Evolutionary conservation across 805 yeast genomes (phyloP).

Genomic region (Wickerhamiella azyma): DNA sequence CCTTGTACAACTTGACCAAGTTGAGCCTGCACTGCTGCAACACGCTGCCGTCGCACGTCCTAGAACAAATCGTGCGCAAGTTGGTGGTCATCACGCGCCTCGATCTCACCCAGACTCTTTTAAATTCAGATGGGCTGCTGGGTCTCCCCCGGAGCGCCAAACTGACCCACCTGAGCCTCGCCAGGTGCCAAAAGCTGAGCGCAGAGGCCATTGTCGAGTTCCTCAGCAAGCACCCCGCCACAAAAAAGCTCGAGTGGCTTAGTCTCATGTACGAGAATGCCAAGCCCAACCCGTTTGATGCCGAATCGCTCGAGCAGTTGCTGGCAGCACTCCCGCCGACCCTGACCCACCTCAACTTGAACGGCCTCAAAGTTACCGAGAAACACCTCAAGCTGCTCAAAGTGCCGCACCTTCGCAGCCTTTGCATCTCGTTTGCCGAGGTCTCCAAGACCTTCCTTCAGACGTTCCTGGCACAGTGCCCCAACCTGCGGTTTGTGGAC

Average conservation of each 20-base stretch:
- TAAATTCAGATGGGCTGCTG: slow-evolving; percentile 47
- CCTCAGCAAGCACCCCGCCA: slow-evolving; percentile 57
- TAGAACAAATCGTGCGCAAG: slow-evolving; percentile 44
- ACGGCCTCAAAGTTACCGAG: slow-evolving; percentile 47
- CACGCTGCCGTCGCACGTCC: slow-evolving; percentile 46
- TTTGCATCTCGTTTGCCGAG: slow-evolving; percentile 24
- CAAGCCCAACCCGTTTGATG: slow-evolving; percentile 41
- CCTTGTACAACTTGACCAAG: slow-evolving; percentile 27
- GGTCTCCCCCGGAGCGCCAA: slow-evolving; percentile 42
- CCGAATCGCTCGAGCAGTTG: slow-evolving; percentile 38
- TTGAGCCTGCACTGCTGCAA: slow-evolving; percentile 83
- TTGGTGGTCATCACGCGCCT: slow-evolving; percentile 45
- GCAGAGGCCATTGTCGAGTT: slow-evolving; percentile 60
- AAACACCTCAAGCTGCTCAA: slow-evolving; percentile 25
- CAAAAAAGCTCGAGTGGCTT: slow-evolving; percentile 47
- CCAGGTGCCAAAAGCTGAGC: slow-evolving; percentile 52
- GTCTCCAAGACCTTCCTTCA: slow-evolving; percentile 20
- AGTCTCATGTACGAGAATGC: slow-evolving; percentile 51
- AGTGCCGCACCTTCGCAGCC: slow-evolving; percentile 18
- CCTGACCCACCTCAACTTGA: slow-evolving; percentile 41
- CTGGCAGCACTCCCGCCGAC: slow-evolving; percentile 30
- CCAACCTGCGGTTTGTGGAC: slow-evolving; percentile 43
- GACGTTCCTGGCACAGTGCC: slow-evolving; percentile 17
- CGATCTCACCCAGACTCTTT: slow-evolving; percentile 71
- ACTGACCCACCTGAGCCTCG: slow-evolving; percentile 61